Evolutionary conservation across 345 rosid species (phyloP), one percentile per base, ranked within the genome.

Genomic region (Psidium friedrichsthalianum): DNA sequence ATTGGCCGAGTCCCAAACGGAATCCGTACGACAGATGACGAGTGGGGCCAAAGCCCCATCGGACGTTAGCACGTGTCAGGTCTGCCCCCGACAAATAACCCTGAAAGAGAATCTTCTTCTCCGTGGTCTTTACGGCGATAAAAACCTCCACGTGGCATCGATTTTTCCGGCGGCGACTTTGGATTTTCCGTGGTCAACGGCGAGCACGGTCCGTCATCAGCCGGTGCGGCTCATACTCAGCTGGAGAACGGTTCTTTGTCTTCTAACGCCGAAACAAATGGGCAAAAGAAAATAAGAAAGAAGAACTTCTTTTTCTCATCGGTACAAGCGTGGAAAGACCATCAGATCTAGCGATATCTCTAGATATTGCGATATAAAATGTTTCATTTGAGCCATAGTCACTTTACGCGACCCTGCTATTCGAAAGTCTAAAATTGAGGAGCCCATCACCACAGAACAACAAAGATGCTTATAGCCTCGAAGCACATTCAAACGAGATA

Each of bases 381-480:
- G 12, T 32, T 29, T 61, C 42, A 40, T 40, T 40, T 40, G 42
- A 40, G 42, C 42, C 5, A 40, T 40, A 40, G 5, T 40, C 42
- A 40, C 42, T 40, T 5, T 40, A 40, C 5, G 42, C 5, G 0
- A 40, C 5, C 42, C 42, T 5, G 42, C 4, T 2, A 40, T 40
- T 40, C 42, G 5, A 40, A 40, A 40, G 42, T 40, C 42, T 40
- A 40, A 40, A 40, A 40, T 40, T 40, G 42, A 40, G 4, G 42
- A 40, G 40, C 12, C 24, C 36, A 32, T 61, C 1, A 8, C 1
- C 1, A 8, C 1, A n/a, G 1, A 29, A 1, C 27, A 0, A 12
- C 36, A 32, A 16, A 20, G 44, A 64, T 64, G 76, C 40, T 64
- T 64, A 15, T 36, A 8, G 12, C 22, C 44, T 29, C 2, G 3